These are phyloP conservation scores for Tylopilus rubrobrunneus DNA, from an alignment of 768 basidiomycete genomes.

Conservation along the genomic window DNA sequence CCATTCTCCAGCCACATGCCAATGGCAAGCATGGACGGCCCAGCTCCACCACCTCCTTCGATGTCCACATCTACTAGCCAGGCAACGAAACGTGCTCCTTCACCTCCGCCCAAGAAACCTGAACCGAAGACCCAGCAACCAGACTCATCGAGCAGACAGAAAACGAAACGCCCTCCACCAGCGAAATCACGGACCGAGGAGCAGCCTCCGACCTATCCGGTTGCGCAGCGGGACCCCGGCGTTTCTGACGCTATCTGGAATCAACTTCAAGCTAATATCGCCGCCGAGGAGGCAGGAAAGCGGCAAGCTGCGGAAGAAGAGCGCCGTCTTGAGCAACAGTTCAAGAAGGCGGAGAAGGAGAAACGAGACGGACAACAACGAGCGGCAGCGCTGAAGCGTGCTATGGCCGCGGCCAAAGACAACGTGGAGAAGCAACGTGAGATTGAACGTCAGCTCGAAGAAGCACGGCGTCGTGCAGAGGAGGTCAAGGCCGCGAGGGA, in stretches of 20 bases:
- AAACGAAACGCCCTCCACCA: not conserved
- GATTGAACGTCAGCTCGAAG: conserved; percentile 26
- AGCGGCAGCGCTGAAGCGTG: conserved; percentile 13
- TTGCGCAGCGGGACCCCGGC: conserved; percentile 43
- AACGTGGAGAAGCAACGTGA: conserved; percentile 22
- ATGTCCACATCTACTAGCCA: conserved; percentile 17
- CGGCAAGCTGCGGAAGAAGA: conserved; percentile 18
- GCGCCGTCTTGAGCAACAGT: conserved; percentile 15
- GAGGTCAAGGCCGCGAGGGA: conserved; percentile 24
- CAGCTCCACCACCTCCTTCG: conserved; percentile 7
- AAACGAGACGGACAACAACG: conserved; percentile 10
- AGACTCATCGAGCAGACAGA: not conserved
- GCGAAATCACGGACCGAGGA: not conserved
- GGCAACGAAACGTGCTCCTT: conserved; percentile 19
- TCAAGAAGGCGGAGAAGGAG: conserved; percentile 11
- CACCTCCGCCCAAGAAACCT: conserved; percentile 15
- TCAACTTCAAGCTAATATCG: conserved; percentile 41
- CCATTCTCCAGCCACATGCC: conserved; percentile 10
- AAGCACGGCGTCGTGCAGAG: conserved; percentile 27
- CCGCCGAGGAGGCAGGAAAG: conserved; percentile 21
- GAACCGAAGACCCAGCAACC: not conserved
- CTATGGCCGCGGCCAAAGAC: conserved; percentile 18
- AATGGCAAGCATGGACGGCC: conserved; percentile 17
- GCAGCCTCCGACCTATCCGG: conserved; percentile 4
- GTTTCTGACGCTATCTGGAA: conserved; percentile 53